Base-by-base conservation (phyloP, 345 rosid species). In the Hibiscus mutabilis region DNA sequence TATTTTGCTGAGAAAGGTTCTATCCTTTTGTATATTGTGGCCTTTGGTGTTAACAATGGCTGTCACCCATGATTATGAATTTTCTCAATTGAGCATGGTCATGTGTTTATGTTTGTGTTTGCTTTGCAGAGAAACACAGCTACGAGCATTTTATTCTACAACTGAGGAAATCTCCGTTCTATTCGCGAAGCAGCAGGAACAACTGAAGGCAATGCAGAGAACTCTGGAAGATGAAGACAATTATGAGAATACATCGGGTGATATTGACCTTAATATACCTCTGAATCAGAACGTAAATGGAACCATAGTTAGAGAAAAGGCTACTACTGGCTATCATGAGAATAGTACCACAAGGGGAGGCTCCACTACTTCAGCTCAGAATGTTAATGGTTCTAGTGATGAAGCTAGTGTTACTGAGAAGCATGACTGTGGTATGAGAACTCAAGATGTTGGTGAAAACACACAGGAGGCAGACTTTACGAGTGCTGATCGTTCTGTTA, bases 171-270 rank as follows among this genome's bases (percentile, higher is more conserved):
- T 92, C 65, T 86, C 86, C 3, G 60, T 77, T 57, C 79, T 90
- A 66, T 95, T 95, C 73, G 79, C 87, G 19, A 92, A 89, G 82
- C 99, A 95, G 85, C 99, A 95, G 85, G 97, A 95, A 76, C 97
- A 95, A 75, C 83, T 95, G 68, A 92, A 92, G 85, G 82, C 93
- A 10, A 92, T 95, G 99, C 92, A 84, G 80, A 87, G 78, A 88
- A 92, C 97, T 62, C 78, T 90, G 70, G 99, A 92, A 84, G 98
- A 89, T 71, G 97, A 90, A 83, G 99, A 95, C 55, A 90, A 89
- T 79, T 89, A 79, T 69, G 98, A 90, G 73, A 89, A 85, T 76
- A 87, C 82, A 5, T 92, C 96, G 29, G 76, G 75, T 29, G 98
- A 92, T 77, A 68, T 85, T 60, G 96, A 92, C 76, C 75, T 84